A percentile compares a stretch with the other conserved stretches of the same genome.
These are phyloP conservation scores for Sporothrix phasma DNA, from an alignment of 2,329 filamentous ascomycete species.

Conservation along the genomic window DNA sequence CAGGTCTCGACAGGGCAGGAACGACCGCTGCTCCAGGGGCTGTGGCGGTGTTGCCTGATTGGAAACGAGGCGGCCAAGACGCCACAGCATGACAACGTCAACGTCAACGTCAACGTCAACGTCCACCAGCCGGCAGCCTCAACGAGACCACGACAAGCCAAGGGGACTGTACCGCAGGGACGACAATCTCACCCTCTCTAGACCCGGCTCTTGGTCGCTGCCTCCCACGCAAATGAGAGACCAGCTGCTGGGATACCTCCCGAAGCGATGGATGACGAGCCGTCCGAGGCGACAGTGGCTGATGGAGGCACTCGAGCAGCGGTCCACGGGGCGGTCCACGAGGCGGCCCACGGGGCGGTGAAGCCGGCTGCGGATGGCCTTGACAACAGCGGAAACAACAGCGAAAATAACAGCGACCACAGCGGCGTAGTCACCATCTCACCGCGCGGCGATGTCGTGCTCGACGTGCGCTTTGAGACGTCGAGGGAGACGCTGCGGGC, in stretches of 20 bases:
- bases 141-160: not conserved
- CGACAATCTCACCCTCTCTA: not conserved
- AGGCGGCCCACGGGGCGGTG: conserved; percentile 7
- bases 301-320: conserved; percentile 15
- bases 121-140: too few relatives aligned
- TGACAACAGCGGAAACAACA: not conserved
- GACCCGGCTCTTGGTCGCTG: not conserved
- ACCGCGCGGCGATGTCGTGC: conserved; percentile 51
- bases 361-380: not conserved
- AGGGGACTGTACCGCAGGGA: not conserved
- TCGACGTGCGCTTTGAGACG: conserved; percentile 57
- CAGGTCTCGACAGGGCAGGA: not conserved
- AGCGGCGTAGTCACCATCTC: conserved; percentile 42
- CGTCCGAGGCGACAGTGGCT: conserved; percentile 14
- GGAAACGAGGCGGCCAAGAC: too few relatives aligned
- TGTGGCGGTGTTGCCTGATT: not conserved
- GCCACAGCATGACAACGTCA: too few relatives aligned
- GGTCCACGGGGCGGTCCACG: too few relatives aligned
- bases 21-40: not conserved
- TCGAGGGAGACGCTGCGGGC: conserved; percentile 40
- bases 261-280: conserved; percentile 21
- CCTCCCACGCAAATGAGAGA: conserved; percentile 4
- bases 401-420: too few relatives aligned
- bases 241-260: not conserved
- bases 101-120: too few relatives aligned